Conservation (phyloP, 2,329 filamentous ascomycete species). For the Diaporthe humulicola region DNA sequence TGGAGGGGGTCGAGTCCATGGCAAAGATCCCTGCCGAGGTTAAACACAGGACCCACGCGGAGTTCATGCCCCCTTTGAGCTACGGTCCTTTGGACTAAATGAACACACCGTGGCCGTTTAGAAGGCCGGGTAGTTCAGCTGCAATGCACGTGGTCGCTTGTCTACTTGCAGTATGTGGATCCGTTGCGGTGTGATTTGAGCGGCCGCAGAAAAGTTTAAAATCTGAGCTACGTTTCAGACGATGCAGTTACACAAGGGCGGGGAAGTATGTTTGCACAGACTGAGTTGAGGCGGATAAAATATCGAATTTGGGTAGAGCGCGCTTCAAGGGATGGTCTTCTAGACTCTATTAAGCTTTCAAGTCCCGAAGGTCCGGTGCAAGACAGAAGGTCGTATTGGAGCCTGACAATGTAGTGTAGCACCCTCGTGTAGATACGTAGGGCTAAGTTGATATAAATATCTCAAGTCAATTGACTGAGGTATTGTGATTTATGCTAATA, state of each 20-base stretch:
- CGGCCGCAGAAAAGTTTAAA: background rate
- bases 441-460: background rate
- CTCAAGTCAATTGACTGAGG: background rate
- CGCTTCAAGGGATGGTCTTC: background rate
- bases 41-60: constrained; percentile 39
- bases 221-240: background rate
- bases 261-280: background rate
- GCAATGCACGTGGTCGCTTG: background rate
- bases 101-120: background rate
- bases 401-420: background rate
- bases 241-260: too few species aligned
- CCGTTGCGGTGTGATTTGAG: background rate
- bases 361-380: background rate
- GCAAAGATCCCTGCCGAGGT: constrained; percentile 38
- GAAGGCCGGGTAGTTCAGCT: background rate
- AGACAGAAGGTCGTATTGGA: background rate
- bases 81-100: constrained; percentile 40
- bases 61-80: constrained; percentile 37
- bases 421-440: background rate
- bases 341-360: too few species aligned
- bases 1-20: constrained; percentile 41
- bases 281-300: background rate
- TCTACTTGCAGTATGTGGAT: background rate
- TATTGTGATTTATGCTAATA: background rate
- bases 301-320: background rate